Evolutionary conservation across 768 basidiomycete species (phyloP).

Genomic region (Phylloporus scabripes): DNA sequence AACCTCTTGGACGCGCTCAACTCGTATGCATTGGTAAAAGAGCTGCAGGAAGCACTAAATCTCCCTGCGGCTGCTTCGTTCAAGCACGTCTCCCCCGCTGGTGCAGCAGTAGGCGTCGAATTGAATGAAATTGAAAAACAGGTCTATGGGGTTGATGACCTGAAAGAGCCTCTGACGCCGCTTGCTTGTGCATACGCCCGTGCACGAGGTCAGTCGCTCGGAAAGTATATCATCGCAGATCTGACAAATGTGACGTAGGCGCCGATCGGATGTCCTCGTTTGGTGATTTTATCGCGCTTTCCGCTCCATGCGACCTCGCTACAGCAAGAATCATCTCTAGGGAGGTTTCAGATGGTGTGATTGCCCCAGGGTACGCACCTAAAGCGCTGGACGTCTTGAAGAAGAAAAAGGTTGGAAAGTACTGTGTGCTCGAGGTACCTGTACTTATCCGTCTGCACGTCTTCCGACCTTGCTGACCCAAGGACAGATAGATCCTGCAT

Average conservation of each 20-base stretch:
- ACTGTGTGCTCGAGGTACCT: slow-evolving; percentile 87
- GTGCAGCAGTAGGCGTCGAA: slow-evolving; percentile 86
- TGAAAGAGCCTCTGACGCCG: slow-evolving; percentile 84
- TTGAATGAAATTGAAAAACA: slow-evolving; percentile 82
- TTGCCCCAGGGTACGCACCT: slow-evolving; percentile 86
- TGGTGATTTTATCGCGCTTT: slow-evolving; percentile 97
- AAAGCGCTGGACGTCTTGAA: slow-evolving; percentile 86
- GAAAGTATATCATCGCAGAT: not conserved
- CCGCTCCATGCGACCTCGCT: slow-evolving; percentile 85
- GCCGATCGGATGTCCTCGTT: slow-evolving; percentile 99
- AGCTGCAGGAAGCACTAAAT: slow-evolving; percentile 78
- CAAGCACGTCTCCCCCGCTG: slow-evolving; percentile 99
- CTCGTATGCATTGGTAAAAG: slow-evolving; percentile 93
- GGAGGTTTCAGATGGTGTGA: slow-evolving; percentile 97
- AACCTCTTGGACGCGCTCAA: slow-evolving; percentile 97
- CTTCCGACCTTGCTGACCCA: slow-evolving; percentile 5
- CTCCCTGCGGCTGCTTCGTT: slow-evolving; percentile 97
- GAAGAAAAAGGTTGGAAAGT: slow-evolving; percentile 98
- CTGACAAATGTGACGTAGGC: slow-evolving; percentile 39
- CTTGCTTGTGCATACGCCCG: slow-evolving; percentile 93
- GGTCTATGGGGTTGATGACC: slow-evolving; percentile 94
- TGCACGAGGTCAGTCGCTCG: slow-evolving; percentile 64
- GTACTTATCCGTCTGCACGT: slow-evolving; percentile 3
- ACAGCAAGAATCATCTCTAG: slow-evolving; percentile 98
- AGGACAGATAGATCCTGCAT: slow-evolving; percentile 79